Evolutionary conservation across 2,329 filamentous ascomycete species (phyloP), one percentile per base, ranked within the genome.

Genomic region (Aspergillus sp.): DNA sequence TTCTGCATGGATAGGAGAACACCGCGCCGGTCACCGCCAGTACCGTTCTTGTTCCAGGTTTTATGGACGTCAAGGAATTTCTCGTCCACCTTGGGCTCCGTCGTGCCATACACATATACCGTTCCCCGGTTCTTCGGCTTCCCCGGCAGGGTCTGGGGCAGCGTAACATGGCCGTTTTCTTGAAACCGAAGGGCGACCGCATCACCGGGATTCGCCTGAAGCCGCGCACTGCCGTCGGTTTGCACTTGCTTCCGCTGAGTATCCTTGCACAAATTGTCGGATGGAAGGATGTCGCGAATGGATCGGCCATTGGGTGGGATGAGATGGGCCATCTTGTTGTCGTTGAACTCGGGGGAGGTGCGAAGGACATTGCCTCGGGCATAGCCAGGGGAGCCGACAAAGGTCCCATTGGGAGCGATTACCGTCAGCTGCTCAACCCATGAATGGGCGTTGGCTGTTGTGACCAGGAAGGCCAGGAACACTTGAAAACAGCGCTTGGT

Each of bases 391-490:
- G 70, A 57, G 16, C 82, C 82, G 13, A 78, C 65, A 53, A 86
- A 85, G 20, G 75, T 75, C 34, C 86, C 88, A 48, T 86, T 82
- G 16, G 74, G 57, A 33, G 77, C 74, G 54, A 95, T 78, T 36
- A 77, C 75, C 40, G 69, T 74, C 30, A 89, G 67, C 48, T 80
- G 68, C 60, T 95, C 86, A 29, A 89, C 72, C 88, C 88, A 95
- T 12, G 78, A 81, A 61, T 95, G 89, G 22, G 75, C 79, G 16
- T 41, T 37, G 14, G 51, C 43, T 16, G 52, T 41, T 5, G 53
- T 37, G 15, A 41, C 30, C 14, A 62, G 40, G 20, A 53, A 36
- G 28, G 48, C 39, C 25, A 62, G 34, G 19, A 53, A 32, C 16
- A 37, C 30, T 33, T 29, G 29, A 37, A n/a, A 10, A 20, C 36